A percentile compares a stretch with the other conserved stretches of the same genome.
Evolutionary conservation across 139 green algal species (phyloP).

Genomic region (Parachlorella kessleri): DNA sequence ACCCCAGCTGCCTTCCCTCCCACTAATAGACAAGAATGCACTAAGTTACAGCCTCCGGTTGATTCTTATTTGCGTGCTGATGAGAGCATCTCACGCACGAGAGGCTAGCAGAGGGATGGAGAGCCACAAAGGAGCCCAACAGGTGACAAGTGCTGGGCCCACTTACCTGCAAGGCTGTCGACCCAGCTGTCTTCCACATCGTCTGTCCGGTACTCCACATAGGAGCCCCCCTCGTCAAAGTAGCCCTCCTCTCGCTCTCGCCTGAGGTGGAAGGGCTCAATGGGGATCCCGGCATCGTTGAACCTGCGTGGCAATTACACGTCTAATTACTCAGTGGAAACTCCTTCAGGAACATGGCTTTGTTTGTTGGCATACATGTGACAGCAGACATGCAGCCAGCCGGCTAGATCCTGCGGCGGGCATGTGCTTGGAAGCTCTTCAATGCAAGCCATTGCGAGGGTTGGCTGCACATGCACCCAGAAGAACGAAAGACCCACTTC

Average conservation of each 20-base stretch:
- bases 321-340: no score
- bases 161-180: conserved; percentile 49
- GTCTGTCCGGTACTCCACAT: conserved; percentile 66
- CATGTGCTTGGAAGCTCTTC: no score
- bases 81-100: background rate
- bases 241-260: conserved; percentile 75
- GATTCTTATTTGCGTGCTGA: background rate
- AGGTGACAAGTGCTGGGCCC: background rate
- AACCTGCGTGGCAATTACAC: no score
- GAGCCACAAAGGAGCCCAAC: background rate
- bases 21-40: background rate
- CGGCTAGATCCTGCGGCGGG: no score
- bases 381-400: no score
- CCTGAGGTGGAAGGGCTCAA: conserved; percentile 87
- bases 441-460: no score
- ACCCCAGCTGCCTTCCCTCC: background rate
- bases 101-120: background rate
- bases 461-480: no score
- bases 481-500: background rate
- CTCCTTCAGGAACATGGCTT: no score
- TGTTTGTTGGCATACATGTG: no score
- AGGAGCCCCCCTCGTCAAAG: conserved; percentile 71
- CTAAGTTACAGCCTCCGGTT: background rate
- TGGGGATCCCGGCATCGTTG: conserved; percentile 62
- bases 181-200: conserved; percentile 70